A percentile compares a stretch with the other conserved stretches of the same genome.
Evolutionary conservation across 768 basidiomycete species (phyloP).

Genomic region (Tephrocybe rancida): DNA sequence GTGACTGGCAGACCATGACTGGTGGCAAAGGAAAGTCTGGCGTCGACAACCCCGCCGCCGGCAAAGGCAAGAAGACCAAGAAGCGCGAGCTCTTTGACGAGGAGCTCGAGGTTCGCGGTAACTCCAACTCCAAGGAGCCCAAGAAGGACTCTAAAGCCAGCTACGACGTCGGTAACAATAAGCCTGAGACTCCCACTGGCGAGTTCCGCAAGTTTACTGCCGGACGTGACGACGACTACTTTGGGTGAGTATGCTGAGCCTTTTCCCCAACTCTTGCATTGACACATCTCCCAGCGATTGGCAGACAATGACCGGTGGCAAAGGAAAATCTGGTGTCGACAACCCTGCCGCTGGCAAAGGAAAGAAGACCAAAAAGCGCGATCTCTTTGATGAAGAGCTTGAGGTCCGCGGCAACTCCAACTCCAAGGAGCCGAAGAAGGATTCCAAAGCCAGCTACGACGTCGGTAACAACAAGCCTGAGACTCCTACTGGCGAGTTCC

Average conservation of each 20-base stretch:
- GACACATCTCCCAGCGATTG: not conserved
- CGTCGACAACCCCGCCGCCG: constrained; percentile 5
- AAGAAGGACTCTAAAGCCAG: not conserved
- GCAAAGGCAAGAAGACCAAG: constrained; percentile 1
- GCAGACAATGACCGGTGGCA: constrained; percentile 6
- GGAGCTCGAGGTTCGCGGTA: not conserved
- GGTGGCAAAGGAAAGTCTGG: not conserved
- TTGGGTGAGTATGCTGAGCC: not conserved
- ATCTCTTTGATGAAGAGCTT: not conserved
- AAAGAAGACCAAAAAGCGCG: not conserved
- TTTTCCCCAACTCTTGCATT: not conserved
- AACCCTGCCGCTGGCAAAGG: constrained; percentile 8
- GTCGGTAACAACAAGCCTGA: constrained; percentile 7
- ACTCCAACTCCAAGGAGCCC: not conserved
- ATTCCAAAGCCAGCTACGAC: constrained; percentile 1
- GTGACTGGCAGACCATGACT: no score
- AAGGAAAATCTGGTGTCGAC: not conserved
- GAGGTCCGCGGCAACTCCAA: not conserved
- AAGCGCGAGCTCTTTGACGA: not conserved
- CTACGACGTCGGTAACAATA: constrained; percentile 2
- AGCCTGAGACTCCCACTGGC: not conserved
- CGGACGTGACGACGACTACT: constrained; percentile 2
- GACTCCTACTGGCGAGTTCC: constrained; percentile 8
- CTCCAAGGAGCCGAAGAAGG: not conserved
- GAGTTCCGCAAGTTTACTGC: constrained; percentile 1